A percentile compares a stretch with the other conserved stretches of the same genome.
phyloP scores from a whole-genome alignment of 345 rosid species.

The Xanthoceras sorbifolium region DNA sequence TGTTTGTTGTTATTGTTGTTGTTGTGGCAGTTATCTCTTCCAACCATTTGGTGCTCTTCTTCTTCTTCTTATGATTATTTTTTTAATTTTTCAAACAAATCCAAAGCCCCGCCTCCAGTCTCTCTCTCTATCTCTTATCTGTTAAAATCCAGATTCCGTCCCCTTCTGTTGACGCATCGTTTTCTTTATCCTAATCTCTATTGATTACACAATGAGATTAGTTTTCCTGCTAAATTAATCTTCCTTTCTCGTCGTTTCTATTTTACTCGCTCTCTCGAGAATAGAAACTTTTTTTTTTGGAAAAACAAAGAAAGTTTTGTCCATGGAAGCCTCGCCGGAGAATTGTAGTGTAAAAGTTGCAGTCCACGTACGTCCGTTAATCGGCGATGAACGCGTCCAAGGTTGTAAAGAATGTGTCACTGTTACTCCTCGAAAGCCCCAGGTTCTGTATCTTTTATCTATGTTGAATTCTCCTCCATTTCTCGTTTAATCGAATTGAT shows the following conservation, averaged over 20 bases:
- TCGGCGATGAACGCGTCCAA: conserved; percentile 67
- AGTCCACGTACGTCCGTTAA: conserved; percentile 73
- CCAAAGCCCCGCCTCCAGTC: conserved; percentile 10
- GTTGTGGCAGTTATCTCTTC: conserved; percentile 17
- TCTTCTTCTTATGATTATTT: neutral
- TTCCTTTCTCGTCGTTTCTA: conserved; percentile 15
- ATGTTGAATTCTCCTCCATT: neutral
- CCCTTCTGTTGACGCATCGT: conserved; percentile 15
- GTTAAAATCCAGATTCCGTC: conserved; percentile 3
- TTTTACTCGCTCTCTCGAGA: neutral
- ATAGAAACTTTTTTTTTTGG: neutral
- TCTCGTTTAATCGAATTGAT: neutral
- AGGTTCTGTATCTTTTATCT: conserved; percentile 37
- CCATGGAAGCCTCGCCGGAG: conserved; percentile 43
- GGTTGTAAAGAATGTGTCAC: conserved; percentile 79
- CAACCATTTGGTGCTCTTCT: conserved; percentile 19
- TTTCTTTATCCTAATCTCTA: conserved; percentile 29
- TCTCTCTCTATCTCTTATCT: neutral
- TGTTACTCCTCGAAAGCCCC: conserved; percentile 66
- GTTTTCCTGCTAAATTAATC: conserved; percentile 22
- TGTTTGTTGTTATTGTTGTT: conserved; percentile 21
- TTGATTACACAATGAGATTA: conserved; percentile 22
- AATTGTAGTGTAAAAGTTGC: conserved; percentile 76
- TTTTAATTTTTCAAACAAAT: conserved; percentile 6
- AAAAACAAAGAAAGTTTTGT: no score